Evolutionary conservation across 1,139 yeast genomes (phyloP), one percentile per base, ranked within the genome.

Genomic region (Protomyces gravidus): DNA sequence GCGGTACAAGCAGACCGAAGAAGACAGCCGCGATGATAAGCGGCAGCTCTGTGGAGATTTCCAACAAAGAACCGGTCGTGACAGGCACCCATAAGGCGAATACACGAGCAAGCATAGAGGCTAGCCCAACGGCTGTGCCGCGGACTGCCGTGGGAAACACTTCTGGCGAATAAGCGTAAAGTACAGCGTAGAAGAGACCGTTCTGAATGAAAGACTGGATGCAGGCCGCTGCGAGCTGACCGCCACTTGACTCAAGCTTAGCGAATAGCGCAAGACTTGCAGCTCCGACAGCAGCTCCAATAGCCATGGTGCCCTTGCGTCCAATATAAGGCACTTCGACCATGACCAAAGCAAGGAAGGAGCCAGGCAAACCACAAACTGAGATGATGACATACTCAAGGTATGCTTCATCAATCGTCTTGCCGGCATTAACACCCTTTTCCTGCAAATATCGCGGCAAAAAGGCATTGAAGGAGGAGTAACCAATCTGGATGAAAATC

Each of bases 141-240:
- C 85, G 71, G 23, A 81, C 80, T 19, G 72, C 71, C 1, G 83
- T 74, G 0, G 85, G 85, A 68, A 81, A 75, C 42, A 80, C 80
- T 68, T 81, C 85, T 0, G 85, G 84, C 1, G 84, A 78, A 63
- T 78, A 80, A 1, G 84, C 84, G 67, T 79, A 81, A 48, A 81
- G 71, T 52, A 77, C 76, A 0, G 82, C 82, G 66, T 79, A 80
- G 70, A 80, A 81, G 59, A 81, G 73, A 68, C 80, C 78, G 63
- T 80, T 70, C 59, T 78, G 73, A 59, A 81, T 73, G 67, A 76
- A 80, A 19, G 80, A 79, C 21, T 79, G 76, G 36, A 53, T 33
- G 19, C 83, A 75, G 27, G 79, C 74, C 61, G 81, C 76, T 1
- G 80, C 85, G 23, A 80, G 78, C 67, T 81, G 78, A 49, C 73